phyloP scores from a whole-genome alignment of 2,329 filamentous ascomycete genomes.

The Botrytis fragariae region DNA sequence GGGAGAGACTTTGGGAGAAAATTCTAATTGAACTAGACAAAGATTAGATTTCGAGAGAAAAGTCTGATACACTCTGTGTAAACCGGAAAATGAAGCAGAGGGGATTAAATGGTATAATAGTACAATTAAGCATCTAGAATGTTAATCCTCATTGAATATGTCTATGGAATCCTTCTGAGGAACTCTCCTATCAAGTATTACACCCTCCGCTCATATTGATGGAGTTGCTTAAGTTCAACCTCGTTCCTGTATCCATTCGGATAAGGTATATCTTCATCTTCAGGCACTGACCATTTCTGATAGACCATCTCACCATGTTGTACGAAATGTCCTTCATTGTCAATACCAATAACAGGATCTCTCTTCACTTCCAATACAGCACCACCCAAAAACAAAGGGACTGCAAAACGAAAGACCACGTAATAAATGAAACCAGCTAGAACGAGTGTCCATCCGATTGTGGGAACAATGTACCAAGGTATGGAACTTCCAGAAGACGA shows the following conservation, averaged over 20 bases:
- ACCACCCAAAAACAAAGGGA: neutral
- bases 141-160: neutral
- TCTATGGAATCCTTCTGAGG: too few relatives aligned
- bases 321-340: constrained; percentile 9
- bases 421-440: constrained; percentile 3
- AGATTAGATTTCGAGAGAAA: neutral
- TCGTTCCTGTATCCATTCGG: neutral
- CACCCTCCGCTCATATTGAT: neutral
- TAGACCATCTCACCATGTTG: constrained; percentile 15
- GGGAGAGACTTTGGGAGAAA: neutral
- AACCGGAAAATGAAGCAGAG: neutral
- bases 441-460: constrained; percentile 18
- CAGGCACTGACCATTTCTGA: constrained; percentile 18
- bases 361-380: constrained; percentile 3
- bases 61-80: neutral
- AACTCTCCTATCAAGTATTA: neutral
- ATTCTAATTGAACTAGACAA: neutral
- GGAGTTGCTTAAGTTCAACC: neutral
- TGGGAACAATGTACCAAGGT: constrained; percentile 19
- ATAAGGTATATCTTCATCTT: neutral
- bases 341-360: neutral
- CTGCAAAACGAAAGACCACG: neutral
- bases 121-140: neutral
- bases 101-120: neutral
- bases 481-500: neutral